phyloP scores from a whole-genome alignment of 2,329 filamentous ascomycete species.

The Laburnicola sp. region DNA sequence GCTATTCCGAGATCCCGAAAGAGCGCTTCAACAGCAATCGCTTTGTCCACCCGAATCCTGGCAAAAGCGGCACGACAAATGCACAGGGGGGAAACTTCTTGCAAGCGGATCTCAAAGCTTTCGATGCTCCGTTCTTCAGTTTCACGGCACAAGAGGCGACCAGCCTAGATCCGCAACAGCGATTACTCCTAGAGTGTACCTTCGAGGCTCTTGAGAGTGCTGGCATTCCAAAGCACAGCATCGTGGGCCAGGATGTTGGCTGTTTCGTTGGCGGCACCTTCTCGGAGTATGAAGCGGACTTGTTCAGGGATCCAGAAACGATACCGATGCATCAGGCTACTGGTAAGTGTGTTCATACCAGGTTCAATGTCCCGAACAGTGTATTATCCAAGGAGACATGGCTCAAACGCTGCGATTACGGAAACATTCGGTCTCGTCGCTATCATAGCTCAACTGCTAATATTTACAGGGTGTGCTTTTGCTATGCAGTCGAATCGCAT shows the following conservation, averaged over 20 bases:
- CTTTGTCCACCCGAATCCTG: conserved; percentile 44
- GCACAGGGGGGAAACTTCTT: conserved; percentile 30
- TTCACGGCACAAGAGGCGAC: conserved; percentile 33
- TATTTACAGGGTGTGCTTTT: conserved; percentile 8
- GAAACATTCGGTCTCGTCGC: too few relatives aligned
- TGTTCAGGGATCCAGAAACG: conserved; percentile 28
- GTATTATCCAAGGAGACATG: too few relatives aligned
- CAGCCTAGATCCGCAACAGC: conserved; percentile 40
- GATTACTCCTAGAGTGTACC: conserved; percentile 36
- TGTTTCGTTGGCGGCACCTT: conserved; percentile 31
- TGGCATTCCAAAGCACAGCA: conserved; percentile 32
- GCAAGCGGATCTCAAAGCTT: conserved; percentile 21
- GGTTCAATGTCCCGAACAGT: too few relatives aligned
- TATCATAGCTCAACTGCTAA: conserved; percentile 4
- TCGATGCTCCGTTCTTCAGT: conserved; percentile 39
- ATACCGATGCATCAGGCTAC: conserved; percentile 35
- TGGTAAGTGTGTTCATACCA: conserved; percentile 12
- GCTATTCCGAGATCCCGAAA: conserved; percentile 41
- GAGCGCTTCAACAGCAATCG: conserved; percentile 44
- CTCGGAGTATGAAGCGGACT: conserved; percentile 30
- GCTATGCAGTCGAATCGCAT: conserved; percentile 39
- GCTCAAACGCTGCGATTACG: too few relatives aligned
- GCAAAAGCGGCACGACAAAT: conserved; percentile 43
- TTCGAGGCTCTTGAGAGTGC: conserved; percentile 49
- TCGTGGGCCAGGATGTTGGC: conserved; percentile 32